A percentile compares a stretch with the other conserved stretches of the same genome.
Evolutionary conservation across 129 eudicot species (phyloP).

Genomic region (Cynara cardunculus): DNA sequence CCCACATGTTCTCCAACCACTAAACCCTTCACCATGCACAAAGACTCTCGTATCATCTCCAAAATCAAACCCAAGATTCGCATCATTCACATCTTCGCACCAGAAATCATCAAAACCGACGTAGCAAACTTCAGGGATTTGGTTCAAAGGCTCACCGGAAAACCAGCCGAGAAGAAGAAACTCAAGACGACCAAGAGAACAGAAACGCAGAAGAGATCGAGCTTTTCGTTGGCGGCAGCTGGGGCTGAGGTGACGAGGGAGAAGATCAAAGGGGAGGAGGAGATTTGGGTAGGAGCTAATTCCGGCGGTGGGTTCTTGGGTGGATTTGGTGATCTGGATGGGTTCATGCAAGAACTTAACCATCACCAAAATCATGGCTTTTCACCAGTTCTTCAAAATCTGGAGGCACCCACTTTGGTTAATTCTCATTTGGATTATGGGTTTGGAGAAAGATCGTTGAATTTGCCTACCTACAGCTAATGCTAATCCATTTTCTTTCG

Average conservation of each 20-base stretch:
- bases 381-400: slow-evolving; percentile 36
- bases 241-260: slow-evolving; percentile 41
- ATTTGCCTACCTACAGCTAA: slow-evolving; percentile 40
- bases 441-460: slow-evolving; percentile 49
- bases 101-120: slow-evolving; percentile 91
- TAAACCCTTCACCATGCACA: slow-evolving; percentile 50
- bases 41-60: slow-evolving; percentile 59
- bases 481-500: background rate
- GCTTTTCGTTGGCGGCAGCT: slow-evolving; percentile 12
- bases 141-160: slow-evolving; percentile 87
- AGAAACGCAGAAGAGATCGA: slow-evolving; percentile 26
- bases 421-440: slow-evolving; percentile 48
- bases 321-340: slow-evolving; percentile 70
- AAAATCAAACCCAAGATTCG: slow-evolving; percentile 84
- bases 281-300: slow-evolving; percentile 70
- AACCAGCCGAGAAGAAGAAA: slow-evolving; percentile 52
- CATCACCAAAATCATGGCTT: slow-evolving; percentile 37
- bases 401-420: slow-evolving; percentile 42
- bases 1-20: slow-evolving; percentile 37
- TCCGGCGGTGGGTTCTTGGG: slow-evolving; percentile 79
- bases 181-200: slow-evolving; percentile 15
- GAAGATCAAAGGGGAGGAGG: slow-evolving; percentile 81
- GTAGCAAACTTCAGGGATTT: slow-evolving; percentile 79
- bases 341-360: slow-evolving; percentile 70
- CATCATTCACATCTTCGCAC: slow-evolving; percentile 90